phyloP scores from a whole-genome alignment of 352 stramenopile genomes.

The Thalassiosira ordinaria region DNA sequence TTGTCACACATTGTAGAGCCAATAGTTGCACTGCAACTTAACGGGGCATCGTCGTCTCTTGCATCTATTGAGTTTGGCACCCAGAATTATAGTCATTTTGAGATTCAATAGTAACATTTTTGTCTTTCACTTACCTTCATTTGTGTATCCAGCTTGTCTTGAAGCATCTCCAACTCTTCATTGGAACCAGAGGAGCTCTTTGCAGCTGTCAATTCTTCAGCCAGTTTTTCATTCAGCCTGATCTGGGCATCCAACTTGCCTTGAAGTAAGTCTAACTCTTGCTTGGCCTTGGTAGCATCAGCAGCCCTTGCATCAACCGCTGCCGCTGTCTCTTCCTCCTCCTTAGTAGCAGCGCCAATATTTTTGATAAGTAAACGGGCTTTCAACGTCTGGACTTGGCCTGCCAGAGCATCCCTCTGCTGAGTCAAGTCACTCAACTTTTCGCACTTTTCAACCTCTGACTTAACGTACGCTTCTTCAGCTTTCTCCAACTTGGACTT shows the following conservation, averaged over 20 bases:
- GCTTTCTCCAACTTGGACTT: constrained; percentile 26
- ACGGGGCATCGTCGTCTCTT: no score
- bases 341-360: not conserved
- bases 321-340: no score
- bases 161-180: not conserved
- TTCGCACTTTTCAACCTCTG: constrained; percentile 34
- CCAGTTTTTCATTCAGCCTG: constrained; percentile 10
- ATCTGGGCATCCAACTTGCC: constrained; percentile 6
- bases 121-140: no score
- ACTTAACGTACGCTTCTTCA: constrained; percentile 28
- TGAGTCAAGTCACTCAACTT: constrained; percentile 6
- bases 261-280: constrained; percentile 10
- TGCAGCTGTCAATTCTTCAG: not conserved
- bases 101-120: no score
- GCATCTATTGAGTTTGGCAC: no score
- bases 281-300: not conserved
- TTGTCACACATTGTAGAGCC: no score
- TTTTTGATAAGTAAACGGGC: not conserved
- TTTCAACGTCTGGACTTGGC: constrained; percentile 15
- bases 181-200: not conserved
- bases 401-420: constrained; percentile 6
- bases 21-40: no score
- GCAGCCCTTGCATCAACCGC: not conserved
- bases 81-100: no score
- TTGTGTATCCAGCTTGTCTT: no score